A percentile compares a stretch with the other conserved stretches of the same genome.
These are phyloP conservation scores for Leersia perrieri DNA, from an alignment of 176 grass and related monocot species.

Conservation along the genomic window DNA sequence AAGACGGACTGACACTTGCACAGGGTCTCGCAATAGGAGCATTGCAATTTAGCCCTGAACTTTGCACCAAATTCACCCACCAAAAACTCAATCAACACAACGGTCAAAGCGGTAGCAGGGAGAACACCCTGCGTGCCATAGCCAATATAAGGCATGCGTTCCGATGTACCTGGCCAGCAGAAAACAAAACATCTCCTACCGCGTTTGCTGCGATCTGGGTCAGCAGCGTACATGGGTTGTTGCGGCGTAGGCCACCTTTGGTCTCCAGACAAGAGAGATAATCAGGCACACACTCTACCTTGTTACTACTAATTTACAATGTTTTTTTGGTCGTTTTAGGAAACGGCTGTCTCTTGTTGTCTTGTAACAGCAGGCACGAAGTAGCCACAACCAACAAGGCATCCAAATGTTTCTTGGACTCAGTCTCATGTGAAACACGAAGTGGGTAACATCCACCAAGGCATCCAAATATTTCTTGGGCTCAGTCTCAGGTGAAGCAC, in stretches of 20 bases:
- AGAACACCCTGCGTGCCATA: background rate
- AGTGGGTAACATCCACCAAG: background rate
- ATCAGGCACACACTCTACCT: background rate
- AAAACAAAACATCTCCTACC: background rate
- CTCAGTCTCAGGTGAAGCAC: background rate
- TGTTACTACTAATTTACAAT: background rate
- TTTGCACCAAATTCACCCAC: background rate
- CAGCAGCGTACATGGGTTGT: constrained; percentile 24
- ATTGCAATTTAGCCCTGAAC: background rate
- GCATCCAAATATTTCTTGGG: background rate
- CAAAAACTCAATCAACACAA: background rate
- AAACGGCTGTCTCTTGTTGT: background rate
- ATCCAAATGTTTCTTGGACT: too few relatives aligned
- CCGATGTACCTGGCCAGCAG: background rate
- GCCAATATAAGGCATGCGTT: background rate
- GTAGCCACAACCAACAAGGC: background rate
- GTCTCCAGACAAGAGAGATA: background rate
- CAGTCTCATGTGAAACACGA: background rate
- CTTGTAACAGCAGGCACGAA: background rate
- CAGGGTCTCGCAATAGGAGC: background rate
- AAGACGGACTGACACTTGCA: background rate
- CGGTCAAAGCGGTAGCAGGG: background rate
- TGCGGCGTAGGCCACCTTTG: background rate
- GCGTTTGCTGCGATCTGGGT: background rate
- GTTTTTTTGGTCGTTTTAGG: background rate